Evolutionary conservation across 2,329 filamentous ascomycete genomes (phyloP).

Genomic region (Leptographium galeiforme): DNA sequence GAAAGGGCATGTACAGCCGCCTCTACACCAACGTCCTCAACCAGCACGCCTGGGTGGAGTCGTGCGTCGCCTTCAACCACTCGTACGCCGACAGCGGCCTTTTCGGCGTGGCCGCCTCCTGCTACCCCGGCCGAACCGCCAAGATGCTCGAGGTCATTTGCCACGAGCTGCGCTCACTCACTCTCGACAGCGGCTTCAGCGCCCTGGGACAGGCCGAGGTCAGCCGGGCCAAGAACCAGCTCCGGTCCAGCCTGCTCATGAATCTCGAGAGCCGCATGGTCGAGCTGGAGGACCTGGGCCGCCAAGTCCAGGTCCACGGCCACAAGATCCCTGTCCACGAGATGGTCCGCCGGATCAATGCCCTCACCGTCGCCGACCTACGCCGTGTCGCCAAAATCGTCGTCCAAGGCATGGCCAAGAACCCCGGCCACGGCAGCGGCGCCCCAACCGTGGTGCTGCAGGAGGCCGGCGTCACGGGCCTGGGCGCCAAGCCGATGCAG

Average conservation of each 20-base stretch:
- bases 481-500: constrained; percentile 52
- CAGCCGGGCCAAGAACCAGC: constrained; percentile 89
- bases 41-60: constrained; percentile 95
- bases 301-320: constrained; percentile 95
- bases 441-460: constrained; percentile 90
- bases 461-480: constrained; percentile 66
- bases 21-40: constrained; percentile 97
- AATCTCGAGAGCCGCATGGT: constrained; percentile 97
- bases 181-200: constrained; percentile 60
- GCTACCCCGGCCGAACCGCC: constrained; percentile 62
- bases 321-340: constrained; percentile 81
- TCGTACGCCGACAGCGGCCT: constrained; percentile 91
- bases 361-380: constrained; percentile 66
- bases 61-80: constrained; percentile 92
- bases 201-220: constrained; percentile 67
- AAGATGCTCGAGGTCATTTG: constrained; percentile 94
- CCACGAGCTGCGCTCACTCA: constrained; percentile 68
- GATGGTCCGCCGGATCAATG: constrained; percentile 82
- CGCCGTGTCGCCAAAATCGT: constrained; percentile 68
- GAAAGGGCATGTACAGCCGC: constrained; percentile 98
- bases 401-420: constrained; percentile 63
- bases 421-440: constrained; percentile 65
- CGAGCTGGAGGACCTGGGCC: constrained; percentile 86
- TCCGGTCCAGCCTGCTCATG: constrained; percentile 82
- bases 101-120: constrained; percentile 85